Base-by-base conservation (phyloP, 345 rosid species). In the Trapa bicornis region DNA sequence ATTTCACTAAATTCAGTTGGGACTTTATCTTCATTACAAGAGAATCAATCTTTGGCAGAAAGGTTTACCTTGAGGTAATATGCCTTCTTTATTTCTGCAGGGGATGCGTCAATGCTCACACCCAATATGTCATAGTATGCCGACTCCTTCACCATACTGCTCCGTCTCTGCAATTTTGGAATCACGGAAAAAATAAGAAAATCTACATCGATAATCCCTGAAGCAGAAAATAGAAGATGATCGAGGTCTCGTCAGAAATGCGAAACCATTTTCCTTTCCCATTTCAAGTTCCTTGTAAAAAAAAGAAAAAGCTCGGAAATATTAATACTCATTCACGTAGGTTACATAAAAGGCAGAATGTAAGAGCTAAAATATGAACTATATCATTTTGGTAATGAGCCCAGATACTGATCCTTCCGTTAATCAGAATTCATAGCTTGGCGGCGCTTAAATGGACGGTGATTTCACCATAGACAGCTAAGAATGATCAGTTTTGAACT, bases 31-130 rank as follows among this genome's bases (percentile, higher is more conserved):
- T 58, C 37, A 38, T 38, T 43, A 64, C 47, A 64, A 42, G 14
- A 68, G 8, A 56, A 57, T 37, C 37, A 12, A 41, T 2, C 6
- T 47, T 33, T 12, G 16, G 16, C 52, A 29, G 37, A 37, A 42
- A 68, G 5, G 1, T 72, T 69, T 74, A 91, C 99, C 84, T 94
- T 86, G 47, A 87, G 67, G 68, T 94, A 91, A 76, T 91, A 94
- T 76, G 96, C 97, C 76, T 89, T 94, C 80, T 91, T 94, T 70
- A 91, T 94, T 52, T 91, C 95, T 54, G 89, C 85, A 16, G 85
- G 47, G 2, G 97, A 79, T 0, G 96, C 95, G 64, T 86, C 91
- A 69, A 74, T 83, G 43, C 65, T 74, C 70, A 89, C 86, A 63
- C 93, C 99, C 83, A 94, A 79, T 15, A 80, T 65, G 53, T 89